Conservation (phyloP, 2,329 filamentous ascomycete genomes). For the Monilinia aucupariae region DNA sequence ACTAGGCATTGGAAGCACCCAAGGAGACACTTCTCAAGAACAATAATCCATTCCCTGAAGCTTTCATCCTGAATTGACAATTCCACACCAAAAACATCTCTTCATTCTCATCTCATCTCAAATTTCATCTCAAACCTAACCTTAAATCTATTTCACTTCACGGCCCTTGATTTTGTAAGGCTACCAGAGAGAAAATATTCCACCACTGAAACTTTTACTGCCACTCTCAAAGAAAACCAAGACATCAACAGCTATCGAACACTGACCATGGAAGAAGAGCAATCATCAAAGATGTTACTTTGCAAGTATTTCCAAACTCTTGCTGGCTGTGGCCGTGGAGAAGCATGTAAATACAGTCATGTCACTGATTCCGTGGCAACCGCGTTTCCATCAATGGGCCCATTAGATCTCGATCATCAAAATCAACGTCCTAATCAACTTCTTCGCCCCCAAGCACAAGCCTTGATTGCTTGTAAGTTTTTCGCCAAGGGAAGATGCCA, state of each 20-base stretch:
- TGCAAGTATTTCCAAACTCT: neutral
- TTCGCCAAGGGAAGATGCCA: neutral
- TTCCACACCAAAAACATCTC: too few species aligned
- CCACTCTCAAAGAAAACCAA: neutral
- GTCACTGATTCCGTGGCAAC: neutral
- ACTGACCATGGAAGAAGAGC: neutral
- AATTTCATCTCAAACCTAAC: too few species aligned
- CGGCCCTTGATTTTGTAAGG: neutral
- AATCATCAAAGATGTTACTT: neutral
- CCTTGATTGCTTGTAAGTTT: neutral
- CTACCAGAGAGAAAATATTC: too few species aligned
- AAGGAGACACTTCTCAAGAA: too few species aligned
- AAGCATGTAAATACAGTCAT: neutral
- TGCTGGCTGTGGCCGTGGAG: neutral
- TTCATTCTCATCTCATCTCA: neutral
- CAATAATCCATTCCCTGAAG: too few species aligned
- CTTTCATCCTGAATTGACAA: too few species aligned
- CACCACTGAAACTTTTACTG: neutral
- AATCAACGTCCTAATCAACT: neutral
- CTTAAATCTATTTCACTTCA: too few species aligned
- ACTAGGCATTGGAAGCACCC: too few species aligned
- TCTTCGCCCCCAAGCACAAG: neutral
- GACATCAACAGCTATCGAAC: neutral
- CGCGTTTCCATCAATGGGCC: neutral
- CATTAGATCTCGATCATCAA: neutral